Conservation (phyloP, 169 alveolate genomes). For the Plasmodium coatneyi region DNA sequence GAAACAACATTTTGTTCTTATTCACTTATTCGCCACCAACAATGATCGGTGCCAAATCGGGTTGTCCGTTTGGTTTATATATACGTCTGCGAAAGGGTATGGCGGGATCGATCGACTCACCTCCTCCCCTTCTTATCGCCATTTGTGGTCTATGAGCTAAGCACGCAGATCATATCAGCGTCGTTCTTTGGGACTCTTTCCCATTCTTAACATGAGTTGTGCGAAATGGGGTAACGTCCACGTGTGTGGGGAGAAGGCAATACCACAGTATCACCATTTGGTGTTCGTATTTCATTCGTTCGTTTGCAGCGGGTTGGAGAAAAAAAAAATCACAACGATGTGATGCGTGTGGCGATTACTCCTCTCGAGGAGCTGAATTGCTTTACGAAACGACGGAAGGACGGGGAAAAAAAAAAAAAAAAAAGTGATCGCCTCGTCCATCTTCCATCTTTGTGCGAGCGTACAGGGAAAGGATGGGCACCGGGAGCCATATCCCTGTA, state of each 20-base stretch:
- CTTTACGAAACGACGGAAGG: neutral
- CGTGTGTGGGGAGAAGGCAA: neutral
- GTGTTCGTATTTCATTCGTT: neutral
- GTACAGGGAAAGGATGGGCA: neutral
- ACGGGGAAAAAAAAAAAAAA: neutral
- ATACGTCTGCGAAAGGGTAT: neutral
- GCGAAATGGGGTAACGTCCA: neutral
- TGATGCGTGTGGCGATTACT: neutral
- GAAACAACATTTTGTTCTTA: too few species aligned
- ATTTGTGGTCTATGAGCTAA: neutral
- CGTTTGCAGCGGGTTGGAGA: neutral
- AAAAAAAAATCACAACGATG: neutral
- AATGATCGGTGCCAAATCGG: neutral
- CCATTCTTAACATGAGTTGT: neutral
- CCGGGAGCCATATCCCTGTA: neutral
- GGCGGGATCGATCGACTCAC: neutral
- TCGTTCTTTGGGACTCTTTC: neutral
- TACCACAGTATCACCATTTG: neutral
- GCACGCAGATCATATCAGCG: neutral
- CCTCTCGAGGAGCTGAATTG: neutral
- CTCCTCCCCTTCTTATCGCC: neutral
- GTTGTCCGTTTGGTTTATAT: neutral
- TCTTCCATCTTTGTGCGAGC: neutral
- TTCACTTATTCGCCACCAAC: neutral
- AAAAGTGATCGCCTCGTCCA: neutral